Conservation (phyloP, 306 rosid genomes). For the Alnus rubra region DNA sequence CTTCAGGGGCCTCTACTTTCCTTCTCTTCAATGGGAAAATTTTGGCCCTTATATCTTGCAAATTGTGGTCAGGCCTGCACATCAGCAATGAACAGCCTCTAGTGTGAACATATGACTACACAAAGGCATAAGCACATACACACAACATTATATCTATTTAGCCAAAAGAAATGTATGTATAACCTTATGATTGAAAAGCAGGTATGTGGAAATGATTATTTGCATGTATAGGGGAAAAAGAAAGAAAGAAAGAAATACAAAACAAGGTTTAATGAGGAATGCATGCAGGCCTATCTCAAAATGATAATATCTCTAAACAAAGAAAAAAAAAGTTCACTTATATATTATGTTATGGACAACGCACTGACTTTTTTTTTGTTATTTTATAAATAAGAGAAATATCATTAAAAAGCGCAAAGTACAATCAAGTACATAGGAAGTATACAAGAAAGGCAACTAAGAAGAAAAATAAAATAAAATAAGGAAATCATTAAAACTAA, state of each 20-base stretch:
- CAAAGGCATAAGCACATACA: constrained; percentile 12
- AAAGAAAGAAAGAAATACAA: neutral
- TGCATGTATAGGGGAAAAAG: neutral
- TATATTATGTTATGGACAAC: neutral
- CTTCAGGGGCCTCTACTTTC: constrained; percentile 63
- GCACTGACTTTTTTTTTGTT: no score
- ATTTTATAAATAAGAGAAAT: no score
- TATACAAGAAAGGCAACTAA: no score
- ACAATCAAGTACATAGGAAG: no score
- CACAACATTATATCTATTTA: constrained; percentile 2
- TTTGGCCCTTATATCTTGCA: constrained; percentile 92
- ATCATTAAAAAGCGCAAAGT: no score
- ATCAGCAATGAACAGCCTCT: constrained; percentile 25
- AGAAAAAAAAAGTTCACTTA: neutral
- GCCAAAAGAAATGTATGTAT: neutral
- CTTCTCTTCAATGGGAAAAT: constrained; percentile 68
- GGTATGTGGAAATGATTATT: neutral
- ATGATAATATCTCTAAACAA: neutral
- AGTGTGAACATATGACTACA: constrained; percentile 7
- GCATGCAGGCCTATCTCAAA: neutral
- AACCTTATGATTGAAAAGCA: neutral
- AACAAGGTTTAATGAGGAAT: neutral
- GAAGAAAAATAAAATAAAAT: no score
- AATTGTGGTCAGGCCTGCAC: constrained; percentile 96
- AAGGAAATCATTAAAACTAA: no score